These are phyloP conservation scores for Intubia oerlemansii DNA, from an alignment of 2,329 filamentous ascomycete genomes.

Conservation along the genomic window DNA sequence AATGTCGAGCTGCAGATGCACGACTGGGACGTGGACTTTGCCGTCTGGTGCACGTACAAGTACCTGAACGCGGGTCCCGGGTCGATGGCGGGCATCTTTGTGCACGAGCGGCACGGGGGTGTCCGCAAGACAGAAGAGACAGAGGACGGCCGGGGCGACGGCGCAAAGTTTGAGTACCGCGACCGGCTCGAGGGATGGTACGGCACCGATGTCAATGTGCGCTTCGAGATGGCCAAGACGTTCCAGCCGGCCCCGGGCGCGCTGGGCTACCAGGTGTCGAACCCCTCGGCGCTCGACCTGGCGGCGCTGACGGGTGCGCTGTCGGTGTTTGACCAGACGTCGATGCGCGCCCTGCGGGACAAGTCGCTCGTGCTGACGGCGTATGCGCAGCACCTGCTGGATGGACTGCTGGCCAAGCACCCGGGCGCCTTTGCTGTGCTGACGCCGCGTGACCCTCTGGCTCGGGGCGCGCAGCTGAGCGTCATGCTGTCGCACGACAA, in stretches of 20 bases:
- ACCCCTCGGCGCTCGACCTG: conserved; percentile 60
- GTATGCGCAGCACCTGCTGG: conserved; percentile 52
- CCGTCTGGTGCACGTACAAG: conserved; percentile 88
- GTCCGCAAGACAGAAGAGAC: too few relatives aligned
- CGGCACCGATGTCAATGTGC: conserved; percentile 53
- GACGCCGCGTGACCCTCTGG: conserved; percentile 44
- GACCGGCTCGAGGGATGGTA: conserved; percentile 70
- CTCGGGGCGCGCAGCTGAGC: conserved; percentile 63
- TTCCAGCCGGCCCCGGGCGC: conserved; percentile 64
- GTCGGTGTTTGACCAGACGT: conserved; percentile 50
- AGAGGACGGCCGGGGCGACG: conserved; percentile 14
- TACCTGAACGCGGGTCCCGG: conserved; percentile 79
- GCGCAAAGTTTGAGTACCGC: conserved; percentile 26
- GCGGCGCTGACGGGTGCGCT: conserved; percentile 54
- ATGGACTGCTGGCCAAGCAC: conserved; percentile 17
- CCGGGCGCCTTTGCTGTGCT: conserved; percentile 22
- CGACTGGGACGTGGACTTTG: conserved; percentile 83
- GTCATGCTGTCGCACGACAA: conserved; percentile 40
- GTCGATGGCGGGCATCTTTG: conserved; percentile 58
- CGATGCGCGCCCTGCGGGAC: conserved; percentile 43
- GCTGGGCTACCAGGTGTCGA: conserved; percentile 66
- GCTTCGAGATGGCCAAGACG: conserved; percentile 67
- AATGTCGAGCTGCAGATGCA: conserved; percentile 65
- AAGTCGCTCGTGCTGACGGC: conserved; percentile 55
- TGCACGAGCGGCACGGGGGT: conserved; percentile 51